phyloP scores from a whole-genome alignment of 306 rosid species.

The Potentilla sterilis region DNA sequence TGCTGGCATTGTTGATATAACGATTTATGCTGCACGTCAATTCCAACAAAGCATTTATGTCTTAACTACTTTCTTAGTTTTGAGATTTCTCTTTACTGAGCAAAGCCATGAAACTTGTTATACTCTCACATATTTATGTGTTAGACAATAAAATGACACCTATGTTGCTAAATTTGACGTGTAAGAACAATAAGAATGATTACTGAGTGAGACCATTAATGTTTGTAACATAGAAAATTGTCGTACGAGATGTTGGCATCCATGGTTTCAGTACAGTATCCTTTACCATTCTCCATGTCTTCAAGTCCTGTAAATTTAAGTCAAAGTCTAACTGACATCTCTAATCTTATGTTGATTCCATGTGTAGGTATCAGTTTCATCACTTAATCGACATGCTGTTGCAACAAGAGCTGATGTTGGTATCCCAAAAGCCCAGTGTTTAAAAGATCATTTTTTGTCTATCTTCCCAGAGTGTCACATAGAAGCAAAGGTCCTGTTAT shows the following conservation, averaged over 20 bases:
- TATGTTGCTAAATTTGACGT: not conserved
- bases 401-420: slow-evolving; percentile 99
- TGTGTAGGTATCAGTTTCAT: slow-evolving; percentile 94
- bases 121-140: not conserved
- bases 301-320: not conserved
- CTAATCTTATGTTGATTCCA: slow-evolving; percentile 47
- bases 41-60: not conserved
- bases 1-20: not conserved
- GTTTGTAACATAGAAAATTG: too few species aligned
- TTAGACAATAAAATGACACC: not conserved
- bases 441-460: slow-evolving; percentile 79
- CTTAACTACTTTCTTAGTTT: not conserved
- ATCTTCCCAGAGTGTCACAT: slow-evolving; percentile 89
- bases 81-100: not conserved
- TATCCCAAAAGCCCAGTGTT: slow-evolving; percentile 89
- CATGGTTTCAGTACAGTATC: not conserved
- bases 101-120: not conserved
- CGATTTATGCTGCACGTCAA: not conserved
- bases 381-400: slow-evolving; percentile 97
- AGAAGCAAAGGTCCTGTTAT: slow-evolving; percentile 79
- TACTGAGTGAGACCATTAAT: too few species aligned
- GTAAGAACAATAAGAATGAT: not conserved
- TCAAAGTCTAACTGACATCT: slow-evolving; percentile 5
- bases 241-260: not conserved
- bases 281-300: not conserved